Evolutionary conservation across 805 yeast species (phyloP).

Genomic region (Komagataella phaffii): DNA sequence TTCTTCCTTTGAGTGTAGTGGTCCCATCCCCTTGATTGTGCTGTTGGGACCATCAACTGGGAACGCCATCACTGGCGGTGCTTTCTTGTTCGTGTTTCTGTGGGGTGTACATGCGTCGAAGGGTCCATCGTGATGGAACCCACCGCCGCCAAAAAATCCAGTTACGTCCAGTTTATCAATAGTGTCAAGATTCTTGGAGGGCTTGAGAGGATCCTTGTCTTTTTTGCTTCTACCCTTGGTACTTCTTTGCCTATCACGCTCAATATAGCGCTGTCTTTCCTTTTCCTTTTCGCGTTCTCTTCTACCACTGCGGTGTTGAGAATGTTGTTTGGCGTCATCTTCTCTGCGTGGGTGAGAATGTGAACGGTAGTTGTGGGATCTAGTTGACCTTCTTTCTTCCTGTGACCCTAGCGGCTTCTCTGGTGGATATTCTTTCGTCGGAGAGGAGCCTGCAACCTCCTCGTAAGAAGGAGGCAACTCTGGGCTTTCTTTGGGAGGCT

Average conservation of each 20-base stretch:
- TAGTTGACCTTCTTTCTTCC: conserved; percentile 7
- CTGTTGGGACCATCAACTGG: conserved; percentile 93
- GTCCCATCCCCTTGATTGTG: conserved; percentile 59
- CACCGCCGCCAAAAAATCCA: conserved; percentile 82
- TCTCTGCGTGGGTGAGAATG: conserved; percentile 8
- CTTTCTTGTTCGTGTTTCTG: conserved; percentile 60
- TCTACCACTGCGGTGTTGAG: background rate
- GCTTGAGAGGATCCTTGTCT: conserved; percentile 22
- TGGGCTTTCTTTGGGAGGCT: background rate
- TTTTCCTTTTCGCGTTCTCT: conserved; percentile 7
- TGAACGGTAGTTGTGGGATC: conserved; percentile 9
- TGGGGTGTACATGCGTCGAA: conserved; percentile 98
- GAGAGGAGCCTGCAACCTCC: conserved; percentile 45
- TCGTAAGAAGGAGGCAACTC: conserved; percentile 41
- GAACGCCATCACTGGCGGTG: conserved; percentile 91
- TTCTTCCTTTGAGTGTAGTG: conserved; percentile 38
- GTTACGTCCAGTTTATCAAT: conserved; percentile 95
- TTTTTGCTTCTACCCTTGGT: conserved; percentile 14
- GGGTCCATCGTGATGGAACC: conserved; percentile 98
- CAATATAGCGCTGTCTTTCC: background rate
- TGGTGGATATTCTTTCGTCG: conserved; percentile 33
- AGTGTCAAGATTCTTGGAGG: conserved; percentile 73
- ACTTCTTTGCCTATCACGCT: conserved; percentile 12
- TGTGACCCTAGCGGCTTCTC: conserved; percentile 27
- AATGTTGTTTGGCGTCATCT: conserved; percentile 1